Base-by-base conservation (phyloP, 2,329 filamentous ascomycete species). In the Clarireedia homoeocarpa region DNA sequence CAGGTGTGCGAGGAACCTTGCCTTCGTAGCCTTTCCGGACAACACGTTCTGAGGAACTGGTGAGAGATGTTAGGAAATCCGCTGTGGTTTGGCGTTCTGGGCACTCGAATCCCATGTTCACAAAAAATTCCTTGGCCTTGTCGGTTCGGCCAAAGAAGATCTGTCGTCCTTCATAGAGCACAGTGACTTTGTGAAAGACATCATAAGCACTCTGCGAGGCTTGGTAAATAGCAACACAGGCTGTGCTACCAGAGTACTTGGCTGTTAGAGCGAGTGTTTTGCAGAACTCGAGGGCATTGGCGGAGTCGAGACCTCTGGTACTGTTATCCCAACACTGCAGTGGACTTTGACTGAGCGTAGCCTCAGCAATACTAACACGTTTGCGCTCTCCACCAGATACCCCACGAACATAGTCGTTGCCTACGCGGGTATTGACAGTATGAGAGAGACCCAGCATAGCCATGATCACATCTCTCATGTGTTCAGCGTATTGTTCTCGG, bases 351-450 rank as follows among this genome's bases (percentile, higher is more conserved):
- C 74, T 75, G 9, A 79, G 78, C 0, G 81, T 79, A 62, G 88
- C 89, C 70, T 94, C 89, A 0, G 86, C 88, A 58, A 94, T 90
- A 45, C 84, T 88, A 6, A 94, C 89, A 67, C 90, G 84, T 73
- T 95, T 91, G 53, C 85, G 76, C 67, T 89, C 85, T 23, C 86
- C 85, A 23, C 85, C 86, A 2, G 81, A 85, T 0, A 89, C 80
- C 46, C 88, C 88, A 5, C 67, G 82, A 2, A 91, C 77, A 45
- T 86, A 83, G 62, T 89, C 85, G 57, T 90, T 84, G 6, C 88
- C 88, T 6, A 91, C 85, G 63, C 85, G 86, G 7, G 88, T 91
- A 58, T 84, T 78, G 64, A 85, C 77, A 0, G 85, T 87, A 64
- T 90, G 86, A 15, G 82, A 82, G 20, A 91, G 80, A 62, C 86